A percentile compares a stretch with the other conserved stretches of the same genome.
Conservation (phyloP, 306 rosid species). For the Geum urbanum region DNA sequence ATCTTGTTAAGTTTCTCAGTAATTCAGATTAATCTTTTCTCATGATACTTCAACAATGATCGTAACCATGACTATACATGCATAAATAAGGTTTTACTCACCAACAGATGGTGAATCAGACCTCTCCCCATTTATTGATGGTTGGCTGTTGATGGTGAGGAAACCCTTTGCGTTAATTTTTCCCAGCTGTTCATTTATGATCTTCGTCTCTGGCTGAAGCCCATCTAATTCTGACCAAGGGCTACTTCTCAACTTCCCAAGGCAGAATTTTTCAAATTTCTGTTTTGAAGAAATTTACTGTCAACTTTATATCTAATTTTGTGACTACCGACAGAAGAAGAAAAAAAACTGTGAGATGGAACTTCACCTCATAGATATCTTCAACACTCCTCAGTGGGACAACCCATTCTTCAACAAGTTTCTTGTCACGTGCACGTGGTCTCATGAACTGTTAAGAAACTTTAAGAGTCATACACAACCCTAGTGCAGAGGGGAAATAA, state of each 20-base stretch:
- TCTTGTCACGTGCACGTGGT: constrained; percentile 87
- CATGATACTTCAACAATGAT: not conserved
- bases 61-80: not conserved
- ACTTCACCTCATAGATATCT: constrained; percentile 75
- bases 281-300: constrained; percentile 32
- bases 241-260: constrained; percentile 84
- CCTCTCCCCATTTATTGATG: constrained; percentile 83
- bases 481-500: not conserved
- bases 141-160: constrained; percentile 97
- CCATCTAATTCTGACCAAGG: constrained; percentile 99
- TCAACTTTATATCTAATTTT: constrained; percentile 18
- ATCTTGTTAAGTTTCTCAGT: not conserved
- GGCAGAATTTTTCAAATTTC: constrained; percentile 77
- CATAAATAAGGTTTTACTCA: constrained; percentile 28
- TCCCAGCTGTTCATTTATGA: constrained; percentile 74
- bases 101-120: constrained; percentile 84
- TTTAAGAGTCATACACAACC: constrained; percentile 1
- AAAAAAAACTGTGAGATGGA: constrained; percentile 5
- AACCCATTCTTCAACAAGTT: constrained; percentile 90
- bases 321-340: not conserved
- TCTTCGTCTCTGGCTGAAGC: constrained; percentile 86
- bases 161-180: constrained; percentile 69
- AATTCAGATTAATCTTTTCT: not conserved
- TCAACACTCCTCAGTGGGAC: constrained; percentile 63
- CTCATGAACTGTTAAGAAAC: constrained; percentile 68